These are phyloP conservation scores for Rutstroemia sp. DNA, from an alignment of 2,329 filamentous ascomycete genomes.

Conservation along the genomic window DNA sequence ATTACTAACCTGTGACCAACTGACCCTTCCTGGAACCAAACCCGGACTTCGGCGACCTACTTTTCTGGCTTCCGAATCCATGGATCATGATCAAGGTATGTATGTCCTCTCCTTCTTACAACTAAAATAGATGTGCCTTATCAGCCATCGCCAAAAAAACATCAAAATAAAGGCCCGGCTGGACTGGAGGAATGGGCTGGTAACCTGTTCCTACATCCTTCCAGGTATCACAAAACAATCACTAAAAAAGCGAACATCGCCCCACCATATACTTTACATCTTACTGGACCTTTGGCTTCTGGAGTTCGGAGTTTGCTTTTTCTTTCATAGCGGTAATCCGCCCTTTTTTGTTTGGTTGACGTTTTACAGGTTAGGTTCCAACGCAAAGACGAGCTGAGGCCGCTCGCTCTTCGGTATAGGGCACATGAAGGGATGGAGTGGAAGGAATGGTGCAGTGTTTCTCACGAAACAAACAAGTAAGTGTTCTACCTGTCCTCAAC, in stretches of 20 bases:
- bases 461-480: background rate
- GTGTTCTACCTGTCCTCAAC: background rate
- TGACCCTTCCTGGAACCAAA: conserved; percentile 5
- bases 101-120: background rate
- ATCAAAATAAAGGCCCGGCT: conserved; percentile 6
- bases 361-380: conserved; percentile 6
- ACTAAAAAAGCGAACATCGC: conserved; percentile 10
- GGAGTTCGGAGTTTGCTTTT: background rate
- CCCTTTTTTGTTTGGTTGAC: conserved; percentile 4
- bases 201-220: conserved; percentile 4
- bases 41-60: background rate
- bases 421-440: background rate
- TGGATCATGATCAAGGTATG: background rate
- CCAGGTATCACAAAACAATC: conserved; percentile 8
- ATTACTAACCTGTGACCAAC: conserved; percentile 7
- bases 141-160: conserved; percentile 6
- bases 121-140: conserved; percentile 2
- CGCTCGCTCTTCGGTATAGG: background rate
- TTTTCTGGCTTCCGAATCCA: background rate
- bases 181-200: background rate
- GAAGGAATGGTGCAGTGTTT: background rate
- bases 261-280: background rate
- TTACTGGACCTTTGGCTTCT: background rate
- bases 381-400: conserved; percentile 1
- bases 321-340: background rate